Evolutionary conservation across 106 monocot genomes (phyloP), one percentile per base, ranked within the genome.

Genomic region (Allium sativum): DNA sequence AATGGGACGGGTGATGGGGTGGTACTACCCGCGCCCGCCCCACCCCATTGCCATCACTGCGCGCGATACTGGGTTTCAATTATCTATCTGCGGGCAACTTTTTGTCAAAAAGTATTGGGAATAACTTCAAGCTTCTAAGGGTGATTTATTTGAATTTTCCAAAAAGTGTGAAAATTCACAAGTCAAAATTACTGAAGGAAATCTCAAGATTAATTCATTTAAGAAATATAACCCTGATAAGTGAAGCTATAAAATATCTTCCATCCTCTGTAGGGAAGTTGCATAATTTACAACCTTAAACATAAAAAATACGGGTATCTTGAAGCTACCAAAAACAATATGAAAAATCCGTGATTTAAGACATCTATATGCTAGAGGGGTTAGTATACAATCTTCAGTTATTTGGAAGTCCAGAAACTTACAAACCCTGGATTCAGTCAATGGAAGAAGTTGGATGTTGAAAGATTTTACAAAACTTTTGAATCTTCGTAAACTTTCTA

Each of bases 211-310:
- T 76, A 45, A 59, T 77, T 45, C 53, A 77, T 70, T 56, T 77
- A 15, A 68, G 66, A 22, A 69, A 69, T 54, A 48, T 81, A 47
- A 68, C 66, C 14, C 19, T 81, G 31, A 64, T 58, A 54, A 61
- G 63, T 13, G 68, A 65, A 4, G 18, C 20, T 6, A 14, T 77
- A 41, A 7, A 11, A 17, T 17, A n/a, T 10, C 55, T 81, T 40
- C 77, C 77, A 3, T 42, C 17, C 8, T 69, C 65, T 11, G 51
- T 60, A 6, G 61, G 68, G 12, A 65, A 61, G 12, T 65, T 77
- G 18, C 52, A 6, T 10, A 20, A 65, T 31, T 65, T 81, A 55
- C 57, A 70, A 76, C 73, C 56, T 56, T 81, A 6, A 73, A 81
- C 64, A 43, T 66, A 31, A 65, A 43, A 44, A 48, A 56, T 14